phyloP scores from a whole-genome alignment of 345 rosid species.

The Eucalyptus fibrosa region DNA sequence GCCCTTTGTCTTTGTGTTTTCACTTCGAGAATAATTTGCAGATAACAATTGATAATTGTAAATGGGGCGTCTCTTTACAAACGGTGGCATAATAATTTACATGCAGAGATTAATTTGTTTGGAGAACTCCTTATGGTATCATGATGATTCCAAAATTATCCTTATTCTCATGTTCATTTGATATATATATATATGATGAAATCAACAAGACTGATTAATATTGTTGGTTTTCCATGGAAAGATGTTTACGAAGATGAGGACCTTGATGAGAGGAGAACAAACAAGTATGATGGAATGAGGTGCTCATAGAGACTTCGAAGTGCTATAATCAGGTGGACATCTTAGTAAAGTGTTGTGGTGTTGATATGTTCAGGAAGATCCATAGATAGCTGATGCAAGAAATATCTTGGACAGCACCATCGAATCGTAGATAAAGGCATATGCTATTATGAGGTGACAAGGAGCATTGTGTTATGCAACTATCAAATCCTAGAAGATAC shows the following conservation, averaged over 20 bases:
- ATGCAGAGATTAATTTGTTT: neutral
- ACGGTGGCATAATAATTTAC: neutral
- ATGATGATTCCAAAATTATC: no score
- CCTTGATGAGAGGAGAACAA: neutral
- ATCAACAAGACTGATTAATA: neutral
- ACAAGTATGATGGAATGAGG: neutral
- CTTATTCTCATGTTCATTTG: neutral
- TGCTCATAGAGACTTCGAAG: neutral
- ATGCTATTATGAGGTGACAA: neutral
- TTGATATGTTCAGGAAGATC: neutral
- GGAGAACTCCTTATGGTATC: neutral
- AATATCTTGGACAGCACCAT: neutral
- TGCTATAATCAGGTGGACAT: neutral
- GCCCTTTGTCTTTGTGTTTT: no score
- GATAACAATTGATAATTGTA: neutral
- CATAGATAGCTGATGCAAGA: neutral
- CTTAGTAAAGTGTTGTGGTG: neutral
- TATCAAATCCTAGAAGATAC: neutral
- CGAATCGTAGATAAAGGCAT: neutral
- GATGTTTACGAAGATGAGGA: neutral
- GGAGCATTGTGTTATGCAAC: neutral
- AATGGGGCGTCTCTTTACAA: neutral
- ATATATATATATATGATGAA: neutral
- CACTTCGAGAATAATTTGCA: neutral
- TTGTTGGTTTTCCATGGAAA: fast-evolving